Conservation (phyloP, 2,329 filamentous ascomycete species). For the Colletotrichum phormii region DNA sequence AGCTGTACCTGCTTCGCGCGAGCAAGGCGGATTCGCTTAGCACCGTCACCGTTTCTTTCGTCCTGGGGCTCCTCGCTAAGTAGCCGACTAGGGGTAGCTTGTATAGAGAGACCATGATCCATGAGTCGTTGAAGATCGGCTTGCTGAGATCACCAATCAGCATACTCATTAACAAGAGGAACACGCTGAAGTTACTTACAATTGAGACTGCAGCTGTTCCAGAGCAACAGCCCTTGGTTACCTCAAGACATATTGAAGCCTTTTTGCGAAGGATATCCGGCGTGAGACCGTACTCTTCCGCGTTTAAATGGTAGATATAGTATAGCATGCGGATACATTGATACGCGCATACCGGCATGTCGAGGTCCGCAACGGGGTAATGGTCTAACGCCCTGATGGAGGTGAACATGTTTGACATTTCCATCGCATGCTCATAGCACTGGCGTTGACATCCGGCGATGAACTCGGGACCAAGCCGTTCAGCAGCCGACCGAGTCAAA, state of each 20-base stretch:
- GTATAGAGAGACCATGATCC: constrained; percentile 53
- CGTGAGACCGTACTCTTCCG: constrained; percentile 56
- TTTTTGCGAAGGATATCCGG: constrained; percentile 61
- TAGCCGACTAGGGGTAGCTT: constrained; percentile 45
- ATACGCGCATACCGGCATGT: constrained; percentile 66
- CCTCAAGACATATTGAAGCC: constrained; percentile 61
- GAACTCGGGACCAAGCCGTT: constrained; percentile 60
- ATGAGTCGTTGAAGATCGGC: constrained; percentile 65
- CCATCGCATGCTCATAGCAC: constrained; percentile 65
- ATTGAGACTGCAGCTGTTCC: constrained; percentile 62
- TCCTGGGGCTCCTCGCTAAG: constrained; percentile 42
- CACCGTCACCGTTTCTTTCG: constrained; percentile 18
- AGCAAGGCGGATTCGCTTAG: constrained; percentile 24
- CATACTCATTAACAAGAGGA: constrained; percentile 30
- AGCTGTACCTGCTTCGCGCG: constrained; percentile 33
- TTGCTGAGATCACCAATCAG: constrained; percentile 36
- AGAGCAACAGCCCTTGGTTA: constrained; percentile 62
- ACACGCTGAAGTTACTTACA: not conserved
- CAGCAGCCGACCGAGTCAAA: constrained; percentile 56
- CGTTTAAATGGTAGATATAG: constrained; percentile 60
- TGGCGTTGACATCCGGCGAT: constrained; percentile 61
- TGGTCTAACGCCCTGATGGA: constrained; percentile 63
- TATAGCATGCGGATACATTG: constrained; percentile 66
- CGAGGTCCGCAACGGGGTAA: constrained; percentile 65
- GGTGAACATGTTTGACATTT: constrained; percentile 67